A percentile compares a stretch with the other conserved stretches of the same genome.
phyloP scores from a whole-genome alignment of 805 yeast species.

The Kuraishia capsulata region DNA sequence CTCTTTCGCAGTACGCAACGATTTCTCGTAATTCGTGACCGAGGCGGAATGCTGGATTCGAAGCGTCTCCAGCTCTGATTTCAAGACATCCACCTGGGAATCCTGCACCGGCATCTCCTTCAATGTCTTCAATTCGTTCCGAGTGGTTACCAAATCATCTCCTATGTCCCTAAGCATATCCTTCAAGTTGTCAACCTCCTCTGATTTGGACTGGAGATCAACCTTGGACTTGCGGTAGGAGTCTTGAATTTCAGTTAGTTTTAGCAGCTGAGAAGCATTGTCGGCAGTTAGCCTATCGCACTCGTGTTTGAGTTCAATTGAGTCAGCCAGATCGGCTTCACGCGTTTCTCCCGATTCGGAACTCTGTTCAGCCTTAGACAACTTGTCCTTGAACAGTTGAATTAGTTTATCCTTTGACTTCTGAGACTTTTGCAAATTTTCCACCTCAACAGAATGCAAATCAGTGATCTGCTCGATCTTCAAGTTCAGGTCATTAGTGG shows the following conservation, averaged over 20 bases:
- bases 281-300: constrained; percentile 10
- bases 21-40: constrained; percentile 23
- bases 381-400: constrained; percentile 17
- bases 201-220: constrained; percentile 32
- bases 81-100: constrained; percentile 10
- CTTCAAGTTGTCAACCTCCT: constrained; percentile 60
- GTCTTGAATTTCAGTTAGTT: background rate
- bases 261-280: constrained; percentile 5
- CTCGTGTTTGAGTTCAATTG: constrained; percentile 16
- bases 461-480: constrained; percentile 9
- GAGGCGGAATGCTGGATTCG: constrained; percentile 27
- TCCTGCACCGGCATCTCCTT: constrained; percentile 10
- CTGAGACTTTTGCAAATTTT: constrained; percentile 10
- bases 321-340: too few relatives aligned
- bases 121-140: constrained; percentile 41
- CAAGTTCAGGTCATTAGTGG: background rate
- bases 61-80: constrained; percentile 15
- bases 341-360: constrained; percentile 1
- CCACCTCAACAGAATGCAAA: too few relatives aligned
- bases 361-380: constrained; percentile 11
- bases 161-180: constrained; percentile 77
- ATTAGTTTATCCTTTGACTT: constrained; percentile 13
- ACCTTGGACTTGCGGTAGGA: constrained; percentile 13
- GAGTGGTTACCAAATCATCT: constrained; percentile 65
- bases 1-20: constrained; percentile 2